Evolutionary conservation across 2,329 filamentous ascomycete species (phyloP), one percentile per base, ranked within the genome.

Genomic region (Calonectria hongkongensis): DNA sequence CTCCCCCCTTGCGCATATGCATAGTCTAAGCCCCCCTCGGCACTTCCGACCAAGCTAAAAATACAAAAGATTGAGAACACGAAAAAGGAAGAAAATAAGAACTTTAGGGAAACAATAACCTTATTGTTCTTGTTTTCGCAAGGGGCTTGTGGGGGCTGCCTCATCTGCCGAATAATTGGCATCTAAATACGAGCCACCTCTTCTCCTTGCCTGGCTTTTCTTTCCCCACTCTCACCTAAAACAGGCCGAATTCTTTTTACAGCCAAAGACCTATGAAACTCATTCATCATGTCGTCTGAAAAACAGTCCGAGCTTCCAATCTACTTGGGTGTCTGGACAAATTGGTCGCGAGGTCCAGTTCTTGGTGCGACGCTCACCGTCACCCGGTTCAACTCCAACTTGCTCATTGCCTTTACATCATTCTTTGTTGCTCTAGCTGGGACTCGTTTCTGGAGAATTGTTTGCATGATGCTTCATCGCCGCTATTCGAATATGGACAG

Each of bases 391-490:
- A 47, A 47, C 27, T 41, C 60, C 41, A 64, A 64, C 27, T 21
- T 64, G 13, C 8, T 64, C 9, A 64, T 64, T 9, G 60, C 60
- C 7, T 64, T 64, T 21, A 64, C 60, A 36, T 64, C 60, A 10
- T 64, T 64, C 41, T 48, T 64, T 5, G 27, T 64, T 16, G 41
- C 25, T 4, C 41, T 64, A 6, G 60, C 41, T 16, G 60, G 60
- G 9, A 48, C 41, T 30, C 60, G 60, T 15, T 64, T 64, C 16
- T 64, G 60, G 60, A 64, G 60, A 45, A 64, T 64, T 36, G 5
- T 48, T 2, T 64, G 60, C 13, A 10, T 64, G 2, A 1, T 33
- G 1, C 41, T 64, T 18, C 60, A 64, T 45, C 41, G 60, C 13
- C 10, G n/a, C 27, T 47, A 64, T 45, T 64, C 60, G 3, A 15